Evolutionary conservation across 2,329 filamentous ascomycete genomes (phyloP).

Genomic region (Aureobasidium sp.): DNA sequence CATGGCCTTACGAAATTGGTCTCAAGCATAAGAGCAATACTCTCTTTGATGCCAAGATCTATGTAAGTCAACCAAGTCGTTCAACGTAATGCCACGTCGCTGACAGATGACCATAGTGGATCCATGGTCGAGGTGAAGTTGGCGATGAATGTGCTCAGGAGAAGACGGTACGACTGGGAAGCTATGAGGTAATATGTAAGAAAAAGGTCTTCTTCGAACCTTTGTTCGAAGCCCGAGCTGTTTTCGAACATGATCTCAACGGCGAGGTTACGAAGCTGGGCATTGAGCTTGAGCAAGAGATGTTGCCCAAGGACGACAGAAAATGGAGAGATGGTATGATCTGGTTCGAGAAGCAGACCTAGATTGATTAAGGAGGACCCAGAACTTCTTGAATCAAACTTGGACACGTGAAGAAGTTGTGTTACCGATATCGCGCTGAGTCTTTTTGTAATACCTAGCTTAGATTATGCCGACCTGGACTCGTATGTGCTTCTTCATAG

Average conservation of each 20-base stretch:
- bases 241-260: not conserved
- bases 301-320: conserved; percentile 7
- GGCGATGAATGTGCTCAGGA: not conserved
- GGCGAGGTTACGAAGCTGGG: not conserved
- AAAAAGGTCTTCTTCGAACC: not conserved
- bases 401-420: no score
- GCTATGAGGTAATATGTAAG: not conserved
- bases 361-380: no score
- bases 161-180: not conserved
- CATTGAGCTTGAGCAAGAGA: conserved; percentile 13
- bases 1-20: not conserved
- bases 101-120: not conserved
- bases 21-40: not conserved
- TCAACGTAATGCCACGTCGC: not conserved
- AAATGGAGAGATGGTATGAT: conserved; percentile 18
- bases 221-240: not conserved
- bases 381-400: no score
- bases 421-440: no score
- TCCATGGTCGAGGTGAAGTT: not conserved
- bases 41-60: not conserved
- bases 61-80: not conserved
- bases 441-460: no score
- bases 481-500: no score
- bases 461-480: no score
- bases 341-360: conserved; percentile 15